Conservation (phyloP, 2,329 filamentous ascomycete genomes). For the Aspergillus sp. region DNA sequence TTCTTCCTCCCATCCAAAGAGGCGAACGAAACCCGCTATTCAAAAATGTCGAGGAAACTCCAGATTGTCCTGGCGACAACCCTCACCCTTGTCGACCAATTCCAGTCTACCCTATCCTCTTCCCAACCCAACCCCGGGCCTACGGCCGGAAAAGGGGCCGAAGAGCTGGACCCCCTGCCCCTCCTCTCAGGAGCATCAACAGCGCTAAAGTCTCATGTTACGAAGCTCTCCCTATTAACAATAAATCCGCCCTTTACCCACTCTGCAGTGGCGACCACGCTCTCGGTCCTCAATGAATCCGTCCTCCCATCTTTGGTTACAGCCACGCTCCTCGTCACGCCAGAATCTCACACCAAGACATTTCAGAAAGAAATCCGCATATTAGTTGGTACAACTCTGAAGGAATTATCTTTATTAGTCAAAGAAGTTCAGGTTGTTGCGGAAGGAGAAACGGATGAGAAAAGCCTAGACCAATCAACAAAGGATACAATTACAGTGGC, state of each 20-base stretch:
- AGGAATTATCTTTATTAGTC: conserved; percentile 63
- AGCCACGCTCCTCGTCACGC: conserved; percentile 64
- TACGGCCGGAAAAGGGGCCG: not conserved
- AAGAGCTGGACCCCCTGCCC: conserved; percentile 50
- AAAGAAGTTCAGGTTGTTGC: conserved; percentile 56
- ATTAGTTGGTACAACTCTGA: conserved; percentile 60
- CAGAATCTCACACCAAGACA: conserved; percentile 61
- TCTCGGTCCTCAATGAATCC: conserved; percentile 69
- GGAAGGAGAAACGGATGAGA: conserved; percentile 24
- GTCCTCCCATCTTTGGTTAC: conserved; percentile 75
- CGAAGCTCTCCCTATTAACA: conserved; percentile 82
- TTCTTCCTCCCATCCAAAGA: not conserved
- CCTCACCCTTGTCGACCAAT: conserved; percentile 39
- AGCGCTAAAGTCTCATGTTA: conserved; percentile 77
- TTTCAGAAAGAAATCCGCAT: conserved; percentile 65
- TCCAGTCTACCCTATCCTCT: conserved; percentile 36
- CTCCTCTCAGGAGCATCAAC: conserved; percentile 70
- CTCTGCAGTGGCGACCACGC: conserved; percentile 67
- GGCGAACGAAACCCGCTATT: conserved; percentile 9
- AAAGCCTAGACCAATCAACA: conserved; percentile 28
- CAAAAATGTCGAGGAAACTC: conserved; percentile 33
- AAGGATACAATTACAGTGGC: conserved; percentile 60
- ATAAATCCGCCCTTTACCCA: conserved; percentile 86
- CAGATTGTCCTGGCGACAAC: conserved; percentile 32
- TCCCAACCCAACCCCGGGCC: conserved; percentile 13